Evolutionary conservation across 805 yeast species (phyloP).

Genomic region (Sugiyamaella qingdaonensis): DNA sequence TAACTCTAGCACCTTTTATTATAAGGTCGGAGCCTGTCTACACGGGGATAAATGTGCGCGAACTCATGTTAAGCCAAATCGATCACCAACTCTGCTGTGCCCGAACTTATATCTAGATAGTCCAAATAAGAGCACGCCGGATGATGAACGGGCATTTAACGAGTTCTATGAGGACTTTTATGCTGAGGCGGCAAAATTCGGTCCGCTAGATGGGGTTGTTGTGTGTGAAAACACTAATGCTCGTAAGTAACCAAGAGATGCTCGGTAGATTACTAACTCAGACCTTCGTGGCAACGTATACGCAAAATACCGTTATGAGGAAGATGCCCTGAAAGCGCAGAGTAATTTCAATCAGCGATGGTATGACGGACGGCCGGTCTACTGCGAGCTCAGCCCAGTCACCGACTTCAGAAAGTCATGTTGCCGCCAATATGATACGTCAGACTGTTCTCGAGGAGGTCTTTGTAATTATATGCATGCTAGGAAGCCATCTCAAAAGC

Average conservation of each 20-base stretch:
- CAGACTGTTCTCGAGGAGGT: constrained; percentile 71
- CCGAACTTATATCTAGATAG: constrained; percentile 65
- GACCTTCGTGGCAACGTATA: constrained; percentile 82
- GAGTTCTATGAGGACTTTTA: constrained; percentile 70
- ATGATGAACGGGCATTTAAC: constrained; percentile 49
- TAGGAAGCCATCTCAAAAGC: constrained; percentile 46
- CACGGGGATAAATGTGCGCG: constrained; percentile 87
- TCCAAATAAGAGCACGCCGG: constrained; percentile 30
- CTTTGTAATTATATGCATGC: constrained; percentile 86
- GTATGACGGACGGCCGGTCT: constrained; percentile 76
- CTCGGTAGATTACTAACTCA: constrained; percentile 30
- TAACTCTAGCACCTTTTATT: constrained; percentile 46
- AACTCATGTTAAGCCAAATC: constrained; percentile 57
- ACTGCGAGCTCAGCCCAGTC: constrained; percentile 76
- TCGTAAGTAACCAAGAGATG: constrained; percentile 34
- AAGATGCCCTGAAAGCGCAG: constrained; percentile 58
- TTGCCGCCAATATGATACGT: constrained; percentile 65
- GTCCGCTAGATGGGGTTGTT: constrained; percentile 55
- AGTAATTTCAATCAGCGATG: constrained; percentile 69
- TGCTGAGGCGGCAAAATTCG: constrained; percentile 49
- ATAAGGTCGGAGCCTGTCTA: constrained; percentile 86
- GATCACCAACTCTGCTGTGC: constrained; percentile 61
- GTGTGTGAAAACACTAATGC: constrained; percentile 68
- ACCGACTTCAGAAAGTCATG: constrained; percentile 62
- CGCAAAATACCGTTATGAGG: constrained; percentile 51